Percentiles rank a stretch among this genome's conserved stretches.
These are phyloP conservation scores for Sophora flavescens DNA, from an alignment of 306 rosid genomes.

Conservation along the genomic window DNA sequence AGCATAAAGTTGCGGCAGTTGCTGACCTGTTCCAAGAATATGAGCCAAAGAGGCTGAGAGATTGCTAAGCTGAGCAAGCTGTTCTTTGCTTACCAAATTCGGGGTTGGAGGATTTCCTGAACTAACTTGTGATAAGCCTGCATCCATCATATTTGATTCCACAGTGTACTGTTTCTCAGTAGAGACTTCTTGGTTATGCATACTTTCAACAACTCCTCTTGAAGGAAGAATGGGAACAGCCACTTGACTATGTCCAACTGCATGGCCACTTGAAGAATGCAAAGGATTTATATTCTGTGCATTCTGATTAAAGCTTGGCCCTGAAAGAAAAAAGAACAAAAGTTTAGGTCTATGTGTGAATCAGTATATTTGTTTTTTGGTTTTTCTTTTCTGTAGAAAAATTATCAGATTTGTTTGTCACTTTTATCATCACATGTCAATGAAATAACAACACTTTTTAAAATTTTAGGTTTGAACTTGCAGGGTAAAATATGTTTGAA, in stretches of 20 bases:
- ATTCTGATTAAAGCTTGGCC: slow-evolving; percentile 60
- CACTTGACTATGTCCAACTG: slow-evolving; percentile 60
- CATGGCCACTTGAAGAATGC: slow-evolving; percentile 51
- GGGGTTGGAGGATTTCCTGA: slow-evolving; percentile 60
- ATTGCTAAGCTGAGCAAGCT: slow-evolving; percentile 64
- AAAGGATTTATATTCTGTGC: slow-evolving; percentile 53
- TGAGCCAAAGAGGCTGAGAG: slow-evolving; percentile 91
- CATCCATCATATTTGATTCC: slow-evolving; percentile 58
- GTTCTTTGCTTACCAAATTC: slow-evolving; percentile 64
- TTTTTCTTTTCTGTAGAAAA: neutral
- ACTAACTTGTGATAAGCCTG: slow-evolving; percentile 55
- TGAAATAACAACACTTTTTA: slow-evolving; percentile 48
- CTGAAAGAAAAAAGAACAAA: slow-evolving; percentile 50
- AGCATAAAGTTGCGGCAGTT: slow-evolving; percentile 80
- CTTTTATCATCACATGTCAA: slow-evolving; percentile 51
- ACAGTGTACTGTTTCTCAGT: slow-evolving; percentile 55
- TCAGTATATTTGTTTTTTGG: slow-evolving; percentile 36
- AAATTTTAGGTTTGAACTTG: slow-evolving; percentile 43
- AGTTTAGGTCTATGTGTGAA: slow-evolving; percentile 31
- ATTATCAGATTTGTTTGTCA: slow-evolving; percentile 44
- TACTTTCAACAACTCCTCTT: slow-evolving; percentile 53
- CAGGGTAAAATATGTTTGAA: slow-evolving; percentile 48
- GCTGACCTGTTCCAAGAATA: slow-evolving; percentile 77
- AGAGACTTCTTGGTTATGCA: slow-evolving; percentile 53
- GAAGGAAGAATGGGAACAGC: slow-evolving; percentile 60